Base-by-base conservation (phyloP, 2,329 filamentous ascomycete species). In the Penicillium psychrosexuale region DNA sequence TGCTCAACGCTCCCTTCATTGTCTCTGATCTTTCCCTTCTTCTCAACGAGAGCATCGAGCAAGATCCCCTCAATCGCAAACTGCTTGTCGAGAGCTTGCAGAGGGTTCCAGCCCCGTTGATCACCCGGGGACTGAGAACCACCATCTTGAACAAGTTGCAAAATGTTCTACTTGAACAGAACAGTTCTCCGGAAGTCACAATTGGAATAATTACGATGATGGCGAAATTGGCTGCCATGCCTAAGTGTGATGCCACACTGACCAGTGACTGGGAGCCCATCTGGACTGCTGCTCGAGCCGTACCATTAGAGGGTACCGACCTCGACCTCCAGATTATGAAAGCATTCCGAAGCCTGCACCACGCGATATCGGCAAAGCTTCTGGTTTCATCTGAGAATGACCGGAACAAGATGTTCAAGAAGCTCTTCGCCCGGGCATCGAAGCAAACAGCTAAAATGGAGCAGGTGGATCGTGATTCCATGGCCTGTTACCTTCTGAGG, bases 161-260 rank as follows among this genome's bases (percentile, higher is more conserved):
- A 39, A 58, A 68, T 36, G 62, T 70, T 45, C 31, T 75, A 13
- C 46, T 71, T n/a, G 59, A 66, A 34, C 58, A 69, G 51, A 62
- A 66, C 45, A 65, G 53, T 51, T 47, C 59, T 17, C 50, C 65
- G 1, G 67, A 70, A 30, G 52, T 67, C 9, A 66, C 65, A 8
- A 57, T 73, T 17, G 69, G 71, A 3, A 59, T 73, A 3, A 47
- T 76, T 40, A 69, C 72, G 5, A 61, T 76, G 57, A 73, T 76
- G 70, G 71, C 72, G 0, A 74, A 70, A 33, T 51, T 76, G 43
- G 67, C 72, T 5, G 67, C 70, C n/a, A 69, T 72, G 66, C 67
- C 73, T 4, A 76, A 75, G 55, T 73, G 69, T 8, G 61, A 71
- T 34, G 72, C 72, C 7, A 57, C 60, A 17, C 44, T 75, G 24